Evolutionary conservation across 208 protist species (phyloP), one percentile per base, ranked within the genome.

Genomic region (Acanthamoeba triangularis): DNA sequence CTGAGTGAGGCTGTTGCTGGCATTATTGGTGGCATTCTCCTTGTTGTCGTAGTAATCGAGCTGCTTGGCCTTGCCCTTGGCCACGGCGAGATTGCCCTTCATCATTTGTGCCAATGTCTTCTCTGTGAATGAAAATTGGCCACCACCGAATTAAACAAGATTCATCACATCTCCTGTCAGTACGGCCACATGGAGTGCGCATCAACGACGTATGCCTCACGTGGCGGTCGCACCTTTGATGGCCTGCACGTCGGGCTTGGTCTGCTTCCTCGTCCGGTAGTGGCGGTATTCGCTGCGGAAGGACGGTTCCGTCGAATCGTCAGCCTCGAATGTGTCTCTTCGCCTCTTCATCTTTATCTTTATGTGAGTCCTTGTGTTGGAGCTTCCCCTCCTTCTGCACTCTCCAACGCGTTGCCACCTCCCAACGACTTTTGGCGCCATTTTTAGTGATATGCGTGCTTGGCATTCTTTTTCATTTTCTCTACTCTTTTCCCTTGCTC

Each of bases 281-380:
- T 84, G 76, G 28, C 76, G 76, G 30, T 84, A 84, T 25, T 84
- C 76, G 28, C 76, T 84, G 20, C 76, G 76, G 41, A 56, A 84
- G 14, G 76, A 16, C 10, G 25, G 76, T 84, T 49, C 76, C 11
- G 41, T 20, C 7, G 41, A 10, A 56, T 11, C 28, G 13, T 84
- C 76, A 10, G 76, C 76, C 18, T 84, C 76, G 23, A 56, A 84
- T 16, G 35, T 30, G 5, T 47, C 76, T 33, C 76, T 84, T 59
- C 76, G 44, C n/a, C 76, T 47, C 76, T 84, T 84, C 76, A 84
- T 84, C 33, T 74, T 74, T 20, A 41, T 8, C 37, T 74, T 74
- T 69, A 16, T 59, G 11, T 59, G 52, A 18, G n/a, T n/a, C n/a
- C n/a, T n/a, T n/a, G n/a, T n/a, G n/a, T n/a, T n/a, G n/a, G n/a